Base-by-base conservation (phyloP, 2,329 filamentous ascomycete species). In the Periconia macrospinosa region DNA sequence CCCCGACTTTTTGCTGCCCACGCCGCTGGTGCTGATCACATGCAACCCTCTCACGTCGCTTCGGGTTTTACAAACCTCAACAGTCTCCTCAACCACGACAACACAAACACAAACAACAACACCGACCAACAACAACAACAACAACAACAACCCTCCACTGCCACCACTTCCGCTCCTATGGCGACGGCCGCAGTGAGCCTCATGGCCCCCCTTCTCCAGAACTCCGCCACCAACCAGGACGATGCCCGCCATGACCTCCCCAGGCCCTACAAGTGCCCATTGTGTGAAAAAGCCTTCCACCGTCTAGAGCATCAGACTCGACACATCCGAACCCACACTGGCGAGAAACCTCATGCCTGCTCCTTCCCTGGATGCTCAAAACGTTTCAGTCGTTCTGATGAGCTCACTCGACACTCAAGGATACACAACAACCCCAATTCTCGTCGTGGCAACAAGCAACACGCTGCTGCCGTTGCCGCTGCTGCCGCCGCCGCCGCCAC, bases 361-460 rank as follows among this genome's bases (percentile, higher is more conserved):
- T 88, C 91, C 74, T 97, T 93, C 70, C 92, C 91, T 3, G 92
- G 92, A 66, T 97, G 93, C 85, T 93, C 90, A 66, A 97, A 97
- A 79, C 91, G 93, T 69, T 97, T 99, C 80, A 96, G 91, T 60
- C 88, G 93, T 60, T 97, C 93, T 13, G 93, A 99, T 72, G 93
- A 99, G 78, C 83, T 99, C 65, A 99, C 94, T 58, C 88, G 93
- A 57, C 93, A 99, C 78, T 97, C 93, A 73, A 86, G 93, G 74
- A 99, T 99, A 79, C 93, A 99, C 84, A 97, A 91, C 85, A 99
- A 97, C 78, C 93, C 94, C 54, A 97, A 97, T 82, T 97, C 92
- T 53, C 84, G 94, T 71, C 83, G 93, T 70, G 92, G 91, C 62
- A 95, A 96, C 82, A 96, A 96, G 81, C 86, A 86, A 56, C 81